Evolutionary conservation across 352 stramenopile species (phyloP), one percentile per base, ranked within the genome.

Genomic region (Phytophthora idaei): DNA sequence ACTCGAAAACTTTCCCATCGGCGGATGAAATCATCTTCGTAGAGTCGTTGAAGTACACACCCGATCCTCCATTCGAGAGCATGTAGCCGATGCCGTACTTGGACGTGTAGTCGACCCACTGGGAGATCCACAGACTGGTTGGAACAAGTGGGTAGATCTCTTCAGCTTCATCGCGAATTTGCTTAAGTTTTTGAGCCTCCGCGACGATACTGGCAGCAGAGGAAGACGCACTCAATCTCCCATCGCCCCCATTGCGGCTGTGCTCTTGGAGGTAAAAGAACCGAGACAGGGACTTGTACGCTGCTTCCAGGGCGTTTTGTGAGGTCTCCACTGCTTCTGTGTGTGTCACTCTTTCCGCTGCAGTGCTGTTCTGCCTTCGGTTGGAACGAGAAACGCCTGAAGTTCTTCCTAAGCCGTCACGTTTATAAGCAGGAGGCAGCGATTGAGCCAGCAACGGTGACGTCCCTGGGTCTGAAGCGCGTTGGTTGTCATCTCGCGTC

Each of bases 81-180:
- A 99, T 83, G 74, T 99, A 99, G 51, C 97, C 98, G 57, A 99
- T 91, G 53, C 98, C 98, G 76, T 99, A 99, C 78, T 99, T 99
- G 73, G 87, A 96, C 5, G 97, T 99, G 78, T 99, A 99, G 73
- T 99, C 98, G 7, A 99, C 97, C 81, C 98, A 99, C 50, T 97
- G 85, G 17, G 90, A 90, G 11, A 99, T 90, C 96, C 97, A 99
- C 57, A 98, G 87, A 0, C 70, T 81, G 4, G 90, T 73, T 2
- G 81, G 78, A 2, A 75, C 17, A 39, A 68, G 49, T 57, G 63
- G 58, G 14, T 64, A 57, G 7, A 60, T 64, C n/a, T 80, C 69
- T 34, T 86, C 78, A 12, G 76, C 76, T 42, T 90, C 81, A 2
- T 80, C 57, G 8, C 77, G 74, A 37, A 91, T 76, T 60, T 92